Conservation (phyloP, 371 early-diverging fungal genomes). For the Apophysomyces ossiformis region DNA sequence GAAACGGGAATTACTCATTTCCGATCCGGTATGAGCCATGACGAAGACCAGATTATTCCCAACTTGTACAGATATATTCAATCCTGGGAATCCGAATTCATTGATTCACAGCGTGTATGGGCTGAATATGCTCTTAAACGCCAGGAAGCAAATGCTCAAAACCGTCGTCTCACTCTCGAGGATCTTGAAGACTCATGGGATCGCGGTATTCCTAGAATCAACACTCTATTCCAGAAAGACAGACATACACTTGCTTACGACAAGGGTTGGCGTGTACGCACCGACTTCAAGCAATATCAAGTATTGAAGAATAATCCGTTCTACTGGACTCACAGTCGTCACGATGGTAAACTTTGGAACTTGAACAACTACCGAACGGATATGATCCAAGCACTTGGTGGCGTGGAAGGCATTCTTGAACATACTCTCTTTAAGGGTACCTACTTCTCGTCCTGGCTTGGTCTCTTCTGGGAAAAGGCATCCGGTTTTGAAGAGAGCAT, state of each 20-base stretch:
- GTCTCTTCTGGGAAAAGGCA: constrained; percentile 97
- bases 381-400: constrained; percentile 98
- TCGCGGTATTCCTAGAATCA: constrained; percentile 98
- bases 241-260: constrained; percentile 98
- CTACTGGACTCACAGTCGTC: constrained; percentile 93
- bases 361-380: constrained; percentile 97
- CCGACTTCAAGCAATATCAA: constrained; percentile 98
- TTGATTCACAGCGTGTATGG: constrained; percentile 99
- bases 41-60: constrained; percentile 96
- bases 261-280: constrained; percentile 98
- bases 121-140: constrained; percentile 98
- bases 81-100: constrained; percentile 98
- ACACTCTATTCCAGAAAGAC: constrained; percentile 96
- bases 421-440: constrained; percentile 99
- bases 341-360: constrained; percentile 98
- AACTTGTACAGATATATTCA: constrained; percentile 97
- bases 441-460: constrained; percentile 97
- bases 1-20: constrained; percentile 98
- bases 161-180: constrained; percentile 93
- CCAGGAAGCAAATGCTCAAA: constrained; percentile 96
- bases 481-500: constrained; percentile 51
- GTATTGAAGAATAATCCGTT: constrained; percentile 95
- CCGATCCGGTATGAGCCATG: constrained; percentile 98
- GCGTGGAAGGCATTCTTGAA: constrained; percentile 98
- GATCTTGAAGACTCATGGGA: constrained; percentile 99